Conservation (phyloP, 169 alveolate species). For the Ophryocystis elektroscirrha region DNA sequence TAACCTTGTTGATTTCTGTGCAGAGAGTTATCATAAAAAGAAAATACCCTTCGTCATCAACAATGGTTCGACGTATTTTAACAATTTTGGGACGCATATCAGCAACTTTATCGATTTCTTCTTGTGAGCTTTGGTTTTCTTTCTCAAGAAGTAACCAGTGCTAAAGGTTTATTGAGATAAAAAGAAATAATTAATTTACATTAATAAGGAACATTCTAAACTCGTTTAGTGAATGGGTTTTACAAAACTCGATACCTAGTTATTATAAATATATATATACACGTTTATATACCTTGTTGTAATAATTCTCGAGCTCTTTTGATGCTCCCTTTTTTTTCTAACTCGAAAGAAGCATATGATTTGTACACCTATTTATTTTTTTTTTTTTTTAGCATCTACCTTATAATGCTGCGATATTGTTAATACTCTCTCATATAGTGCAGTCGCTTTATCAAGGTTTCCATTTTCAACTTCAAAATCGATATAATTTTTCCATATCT, state of each 20-base stretch:
- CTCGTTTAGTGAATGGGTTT: neutral
- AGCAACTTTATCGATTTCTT: neutral
- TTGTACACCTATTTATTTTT: neutral
- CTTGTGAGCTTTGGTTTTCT: neutral
- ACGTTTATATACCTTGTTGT: neutral
- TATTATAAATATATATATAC: neutral
- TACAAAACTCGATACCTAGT: neutral
- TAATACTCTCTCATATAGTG: conserved; percentile 56
- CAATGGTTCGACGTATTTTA: neutral
- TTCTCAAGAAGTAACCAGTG: neutral
- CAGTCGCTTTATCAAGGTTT: conserved; percentile 45
- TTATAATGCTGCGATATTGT: conserved; percentile 66
- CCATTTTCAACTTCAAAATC: conserved; percentile 39
- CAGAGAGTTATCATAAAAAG: neutral
- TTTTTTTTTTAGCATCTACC: conserved; percentile 11
- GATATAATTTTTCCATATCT: conserved; percentile 48
- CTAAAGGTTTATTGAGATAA: neutral
- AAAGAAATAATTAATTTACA: neutral
- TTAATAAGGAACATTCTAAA: neutral
- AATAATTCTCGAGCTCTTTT: conserved; percentile 2
- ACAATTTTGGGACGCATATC: neutral
- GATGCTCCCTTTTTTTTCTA: conserved; percentile 21
- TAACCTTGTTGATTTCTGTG: neutral
- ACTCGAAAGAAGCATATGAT: no score
- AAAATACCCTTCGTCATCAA: neutral